phyloP scores from a whole-genome alignment of 495 filamentous ascomycete genomes.

The Penicillium arizonense region DNA sequence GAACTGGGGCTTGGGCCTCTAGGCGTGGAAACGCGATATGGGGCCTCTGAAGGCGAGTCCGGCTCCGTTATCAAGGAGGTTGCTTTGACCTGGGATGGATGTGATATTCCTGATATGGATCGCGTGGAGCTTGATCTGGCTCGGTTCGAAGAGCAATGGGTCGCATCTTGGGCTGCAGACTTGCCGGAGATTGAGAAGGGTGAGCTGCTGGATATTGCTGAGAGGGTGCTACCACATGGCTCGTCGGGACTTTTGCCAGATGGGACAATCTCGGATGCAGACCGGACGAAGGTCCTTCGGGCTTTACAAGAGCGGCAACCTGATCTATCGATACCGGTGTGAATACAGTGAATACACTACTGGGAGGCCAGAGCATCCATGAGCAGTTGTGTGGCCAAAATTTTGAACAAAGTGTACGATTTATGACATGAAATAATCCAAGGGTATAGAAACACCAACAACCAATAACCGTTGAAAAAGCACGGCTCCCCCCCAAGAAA shows the following conservation, averaged over 20 bases:
- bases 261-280: slow-evolving; percentile 20
- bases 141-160: slow-evolving; percentile 29
- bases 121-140: slow-evolving; percentile 29
- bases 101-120: slow-evolving; percentile 43
- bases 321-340: neutral
- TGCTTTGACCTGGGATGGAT: slow-evolving; percentile 58
- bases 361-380: neutral
- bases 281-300: slow-evolving; percentile 24
- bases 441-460: slow-evolving; percentile 25
- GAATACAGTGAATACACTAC: neutral
- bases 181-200: slow-evolving; percentile 16
- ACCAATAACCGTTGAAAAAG: neutral
- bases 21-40: slow-evolving; percentile 58
- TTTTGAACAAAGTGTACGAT: slow-evolving; percentile 5
- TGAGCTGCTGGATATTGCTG: slow-evolving; percentile 34
- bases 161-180: slow-evolving; percentile 28
- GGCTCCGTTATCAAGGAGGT: slow-evolving; percentile 30
- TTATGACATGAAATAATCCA: slow-evolving; percentile 13
- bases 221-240: slow-evolving; percentile 29
- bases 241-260: slow-evolving; percentile 6
- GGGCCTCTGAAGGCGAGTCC: slow-evolving; percentile 5
- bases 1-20: slow-evolving; percentile 62
- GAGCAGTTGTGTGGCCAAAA: neutral
- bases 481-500: slow-evolving; percentile 14
- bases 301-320: slow-evolving; percentile 11